phyloP scores from a whole-genome alignment of 1,139 yeast genomes.

The Pichia sp. region DNA sequence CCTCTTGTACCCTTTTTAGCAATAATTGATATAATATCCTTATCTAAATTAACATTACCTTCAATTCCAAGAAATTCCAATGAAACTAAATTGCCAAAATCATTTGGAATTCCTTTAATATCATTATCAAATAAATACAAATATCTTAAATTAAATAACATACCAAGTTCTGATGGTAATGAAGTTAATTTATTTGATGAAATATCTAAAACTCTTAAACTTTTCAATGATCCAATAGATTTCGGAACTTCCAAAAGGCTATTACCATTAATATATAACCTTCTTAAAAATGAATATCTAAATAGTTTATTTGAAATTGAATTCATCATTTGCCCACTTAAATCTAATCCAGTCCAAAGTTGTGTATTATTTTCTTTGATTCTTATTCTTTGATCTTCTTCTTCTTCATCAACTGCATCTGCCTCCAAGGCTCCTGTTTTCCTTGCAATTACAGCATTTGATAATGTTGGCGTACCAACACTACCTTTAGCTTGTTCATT shows the following conservation, averaged over 20 bases:
- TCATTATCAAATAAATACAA: constrained; percentile 85
- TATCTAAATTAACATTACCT: constrained; percentile 75
- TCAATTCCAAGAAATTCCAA: constrained; percentile 85
- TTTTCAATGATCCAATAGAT: constrained; percentile 61
- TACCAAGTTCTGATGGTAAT: constrained; percentile 78
- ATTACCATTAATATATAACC: constrained; percentile 83
- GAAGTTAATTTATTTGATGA: constrained; percentile 68
- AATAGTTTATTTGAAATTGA: constrained; percentile 68
- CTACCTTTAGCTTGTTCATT: constrained; percentile 10
- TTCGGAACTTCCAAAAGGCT: constrained; percentile 63
- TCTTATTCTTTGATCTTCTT: constrained; percentile 71
- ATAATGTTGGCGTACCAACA: constrained; percentile 15
- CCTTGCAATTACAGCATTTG: constrained; percentile 17
- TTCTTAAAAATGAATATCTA: constrained; percentile 78
- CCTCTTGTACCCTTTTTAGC: constrained; percentile 85
- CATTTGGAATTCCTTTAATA: constrained; percentile 67
- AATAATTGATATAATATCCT: constrained; percentile 55
- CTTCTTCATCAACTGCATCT: constrained; percentile 63
- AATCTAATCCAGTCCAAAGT: constrained; percentile 90
- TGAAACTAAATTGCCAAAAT: constrained; percentile 81
- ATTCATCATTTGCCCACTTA: constrained; percentile 81
- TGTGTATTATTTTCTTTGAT: constrained; percentile 67
- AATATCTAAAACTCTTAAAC: constrained; percentile 77
- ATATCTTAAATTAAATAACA: constrained; percentile 72
- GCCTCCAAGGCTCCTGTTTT: constrained; percentile 22